Evolutionary conservation across 2,329 filamentous ascomycete genomes (phyloP), one percentile per base, ranked within the genome.

Genomic region (Plectosphaerella cucumerina): DNA sequence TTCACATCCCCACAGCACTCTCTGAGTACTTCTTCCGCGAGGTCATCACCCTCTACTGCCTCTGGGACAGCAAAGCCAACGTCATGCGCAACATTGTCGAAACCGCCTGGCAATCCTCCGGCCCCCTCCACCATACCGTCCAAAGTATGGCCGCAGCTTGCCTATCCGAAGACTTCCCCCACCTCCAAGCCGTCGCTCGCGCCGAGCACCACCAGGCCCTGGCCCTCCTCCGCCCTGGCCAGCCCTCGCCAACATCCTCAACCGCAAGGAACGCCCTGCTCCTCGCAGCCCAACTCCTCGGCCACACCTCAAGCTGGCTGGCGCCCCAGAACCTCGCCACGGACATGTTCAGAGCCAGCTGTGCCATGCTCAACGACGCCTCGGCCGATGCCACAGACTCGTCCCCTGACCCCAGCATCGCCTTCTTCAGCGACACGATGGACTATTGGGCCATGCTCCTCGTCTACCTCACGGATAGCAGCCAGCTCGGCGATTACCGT

Each of bases 91-190:
- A 52, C 21, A 55, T 60, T 3, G 48, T 58, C 9, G 59, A 58
- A 37, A 53, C 44, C n/a, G 47, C 50, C 15, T 84, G 80, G 74
- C 71, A 78, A 39, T 75, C 74, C n/a, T 82, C 79, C 0, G 68
- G 77, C 17, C 78, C 80, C 0, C 79, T 84, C 47, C 81, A 78
- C 58, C 81, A 78, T 44, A 80, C 80, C 2, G 81, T 84, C 44
- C 81, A 84, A 57, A 84, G 81, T 56, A 85, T 85, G 81, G 79
- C 81, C 2, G 80, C 81, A 9, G 81, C 81, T 4, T 81, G 81
- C 18, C 66, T 85, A 0, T 76, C 80, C 1, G 80, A 82, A 34
- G 61, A 55, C 39, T 58, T 60, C 6, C 56, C 58, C 6, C 51
- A 57, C 18, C 44, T 59, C 18, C 23, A 48, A 0, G 23, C 50